Base-by-base conservation (phyloP, 768 basidiomycete genomes). In the Lactarius deliciosus region DNA sequence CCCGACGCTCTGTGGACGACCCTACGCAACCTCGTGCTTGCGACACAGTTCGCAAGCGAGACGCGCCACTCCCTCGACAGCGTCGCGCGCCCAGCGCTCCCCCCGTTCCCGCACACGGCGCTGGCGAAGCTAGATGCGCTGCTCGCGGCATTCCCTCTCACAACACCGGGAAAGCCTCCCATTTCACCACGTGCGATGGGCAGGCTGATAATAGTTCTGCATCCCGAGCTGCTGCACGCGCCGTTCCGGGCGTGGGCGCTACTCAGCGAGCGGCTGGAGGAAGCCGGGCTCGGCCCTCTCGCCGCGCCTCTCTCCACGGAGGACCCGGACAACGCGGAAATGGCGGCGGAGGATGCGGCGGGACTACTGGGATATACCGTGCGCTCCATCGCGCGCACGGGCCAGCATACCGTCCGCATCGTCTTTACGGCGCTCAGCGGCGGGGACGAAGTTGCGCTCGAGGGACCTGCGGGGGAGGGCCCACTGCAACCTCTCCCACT, bases 101-200 rank as follows among this genome's bases (percentile, higher is more conserved):
- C 84, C 0, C 81, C 86, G 0, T 89, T 89, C 72, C 87, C 87
- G 0, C 87, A 89, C 73, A 88, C 86, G 0, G 82, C 86, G 0
- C 74, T 87, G 5, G 74, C 74, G 22, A 88, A 88, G 71, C 80
- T 87, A 3, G 72, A 76, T 7, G 73, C 73, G 0, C 77, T 89
- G 0, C 63, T 82, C 4, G 69, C 79, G 2, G 74, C 73, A 18
- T 89, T 88, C 70, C 86, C 85, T 0, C 81, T 83, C 64, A 83
- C 84, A 0, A 80, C 84, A 16, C 0, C 54, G 30, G 54, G 54
- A 32, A 30, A 8, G 18, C 54, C 28, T 32, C 6, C 30, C 2
- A 30, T 84, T 2, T 72, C 81, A 1, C 79, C 85, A 0, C 74
- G 74, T 2, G 83, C 86, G 70, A 81, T 88, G 15, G 81, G 83